Percentiles rank a stretch among this genome's conserved stretches.
Evolutionary conservation across 1,139 yeast genomes (phyloP).

Genomic region (Taphrina pruni): DNA sequence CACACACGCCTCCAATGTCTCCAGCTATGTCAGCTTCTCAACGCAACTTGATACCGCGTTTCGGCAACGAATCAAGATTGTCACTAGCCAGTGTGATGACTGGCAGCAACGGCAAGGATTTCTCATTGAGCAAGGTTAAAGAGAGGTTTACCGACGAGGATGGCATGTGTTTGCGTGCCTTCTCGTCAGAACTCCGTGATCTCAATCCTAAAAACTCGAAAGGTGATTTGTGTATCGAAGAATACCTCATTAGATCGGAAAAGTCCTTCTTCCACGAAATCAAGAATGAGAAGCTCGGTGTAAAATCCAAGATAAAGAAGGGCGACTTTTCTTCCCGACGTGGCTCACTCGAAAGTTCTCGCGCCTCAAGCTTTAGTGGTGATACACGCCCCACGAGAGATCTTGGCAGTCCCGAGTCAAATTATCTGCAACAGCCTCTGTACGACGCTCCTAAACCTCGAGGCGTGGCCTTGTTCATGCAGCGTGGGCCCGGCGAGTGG

Average conservation of each 20-base stretch:
- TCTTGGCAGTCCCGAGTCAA: constrained; percentile 38
- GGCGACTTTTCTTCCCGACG: constrained; percentile 38
- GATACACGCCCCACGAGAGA: constrained; percentile 27
- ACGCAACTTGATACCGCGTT: constrained; percentile 28
- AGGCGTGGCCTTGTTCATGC: constrained; percentile 38
- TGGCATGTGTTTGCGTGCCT: constrained; percentile 41
- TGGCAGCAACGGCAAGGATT: constrained; percentile 39
- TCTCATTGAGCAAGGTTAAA: constrained; percentile 41
- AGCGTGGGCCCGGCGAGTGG: constrained; percentile 42
- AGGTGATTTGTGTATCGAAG: constrained; percentile 43
- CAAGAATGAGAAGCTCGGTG: constrained; percentile 40
- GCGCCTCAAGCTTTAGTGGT: constrained; percentile 40
- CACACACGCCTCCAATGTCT: constrained; percentile 41
- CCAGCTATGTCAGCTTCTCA: constrained; percentile 36
- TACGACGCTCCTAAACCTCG: constrained; percentile 27
- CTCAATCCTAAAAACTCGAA: constrained; percentile 42
- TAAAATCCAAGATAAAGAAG: constrained; percentile 36
- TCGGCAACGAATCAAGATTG: constrained; percentile 41
- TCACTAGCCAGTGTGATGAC: constrained; percentile 44
- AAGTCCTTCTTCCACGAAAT: constrained; percentile 39
- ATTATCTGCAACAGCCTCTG: constrained; percentile 25
- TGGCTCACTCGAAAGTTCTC: constrained; percentile 37
- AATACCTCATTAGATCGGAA: constrained; percentile 41
- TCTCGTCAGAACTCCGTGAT: constrained; percentile 38
- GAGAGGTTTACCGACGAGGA: constrained; percentile 42